A percentile compares a stretch with the other conserved stretches of the same genome.
These are phyloP conservation scores for Colletotrichum theobromicola DNA, from an alignment of 2,329 filamentous ascomycete genomes.

Conservation along the genomic window DNA sequence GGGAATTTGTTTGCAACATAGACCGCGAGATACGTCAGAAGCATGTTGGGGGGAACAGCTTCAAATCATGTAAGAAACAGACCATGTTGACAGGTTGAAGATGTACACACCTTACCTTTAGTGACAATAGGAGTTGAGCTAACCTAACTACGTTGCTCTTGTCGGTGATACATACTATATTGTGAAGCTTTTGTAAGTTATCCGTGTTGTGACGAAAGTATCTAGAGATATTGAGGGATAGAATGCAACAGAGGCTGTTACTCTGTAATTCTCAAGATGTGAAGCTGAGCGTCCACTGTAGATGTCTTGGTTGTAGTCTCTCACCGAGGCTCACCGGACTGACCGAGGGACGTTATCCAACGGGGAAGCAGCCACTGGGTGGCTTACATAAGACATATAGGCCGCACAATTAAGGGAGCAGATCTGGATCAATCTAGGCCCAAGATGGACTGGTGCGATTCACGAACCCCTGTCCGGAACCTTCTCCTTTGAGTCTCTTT, in stretches of 20 bases:
- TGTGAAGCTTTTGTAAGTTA: too few relatives aligned
- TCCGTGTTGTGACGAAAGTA: too few relatives aligned
- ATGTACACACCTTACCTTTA: not conserved
- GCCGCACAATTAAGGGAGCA: slow-evolving; percentile 17
- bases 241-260: too few relatives aligned
- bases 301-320: not conserved
- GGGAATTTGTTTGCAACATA: not conserved
- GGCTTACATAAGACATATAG: slow-evolving; percentile 9
- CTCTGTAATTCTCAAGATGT: too few relatives aligned
- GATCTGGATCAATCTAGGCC: slow-evolving; percentile 14
- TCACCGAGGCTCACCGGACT: not conserved
- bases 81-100: not conserved
- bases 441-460: slow-evolving; percentile 9
- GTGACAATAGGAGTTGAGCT: not conserved
- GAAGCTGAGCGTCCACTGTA: too few relatives aligned
- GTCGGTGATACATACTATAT: too few relatives aligned
- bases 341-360: not conserved
- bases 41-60: fast-evolving
- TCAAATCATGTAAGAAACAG: not conserved
- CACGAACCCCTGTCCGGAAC: slow-evolving; percentile 13
- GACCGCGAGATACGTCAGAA: too few relatives aligned
- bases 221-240: too few relatives aligned
- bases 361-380: fast-evolving
- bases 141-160: too few relatives aligned
- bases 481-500: slow-evolving; percentile 13